Evolutionary conservation across 2,329 filamentous ascomycete species (phyloP).

Genomic region (Bipolaris cookei): DNA sequence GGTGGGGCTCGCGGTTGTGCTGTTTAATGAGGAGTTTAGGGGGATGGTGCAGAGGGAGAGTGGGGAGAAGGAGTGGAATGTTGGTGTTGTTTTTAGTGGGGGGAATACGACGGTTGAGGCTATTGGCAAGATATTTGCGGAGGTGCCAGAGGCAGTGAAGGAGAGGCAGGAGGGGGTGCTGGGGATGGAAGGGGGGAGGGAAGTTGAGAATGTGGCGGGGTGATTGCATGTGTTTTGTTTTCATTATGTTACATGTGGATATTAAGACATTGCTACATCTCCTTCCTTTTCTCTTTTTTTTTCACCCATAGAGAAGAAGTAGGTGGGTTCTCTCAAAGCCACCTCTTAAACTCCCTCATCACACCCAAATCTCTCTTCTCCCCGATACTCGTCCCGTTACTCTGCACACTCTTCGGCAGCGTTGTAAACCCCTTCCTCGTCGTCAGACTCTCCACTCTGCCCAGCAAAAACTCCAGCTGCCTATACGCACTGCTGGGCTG

Average conservation of each 20-base stretch:
- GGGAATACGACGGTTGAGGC: slow-evolving; percentile 70
- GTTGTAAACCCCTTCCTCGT: slow-evolving; percentile 44
- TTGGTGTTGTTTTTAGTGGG: slow-evolving; percentile 67
- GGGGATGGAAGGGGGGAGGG: slow-evolving; percentile 50
- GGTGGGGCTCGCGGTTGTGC: slow-evolving; percentile 79
- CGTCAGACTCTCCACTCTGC: slow-evolving; percentile 66
- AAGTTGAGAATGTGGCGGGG: slow-evolving; percentile 55
- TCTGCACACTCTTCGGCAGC: slow-evolving; percentile 14
- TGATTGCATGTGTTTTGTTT: background rate
- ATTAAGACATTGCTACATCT: background rate
- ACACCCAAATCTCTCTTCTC: slow-evolving; percentile 12
- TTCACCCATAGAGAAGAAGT: background rate
- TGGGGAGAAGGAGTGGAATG: slow-evolving; percentile 75
- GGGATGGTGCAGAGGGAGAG: slow-evolving; percentile 71
- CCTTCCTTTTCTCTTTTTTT: background rate
- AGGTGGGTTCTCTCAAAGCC: slow-evolving; percentile 8
- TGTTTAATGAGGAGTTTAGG: slow-evolving; percentile 84
- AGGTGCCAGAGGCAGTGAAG: slow-evolving; percentile 31
- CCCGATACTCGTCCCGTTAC: slow-evolving; percentile 12
- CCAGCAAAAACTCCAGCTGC: slow-evolving; percentile 77
- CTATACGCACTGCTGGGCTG: slow-evolving; percentile 71
- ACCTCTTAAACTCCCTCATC: slow-evolving; percentile 16
- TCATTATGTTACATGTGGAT: background rate
- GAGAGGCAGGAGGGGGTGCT: slow-evolving; percentile 52
- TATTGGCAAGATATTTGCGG: slow-evolving; percentile 61